Evolutionary conservation across 805 yeast species (phyloP), one percentile per base, ranked within the genome.

Genomic region (Metschnikowia colocasiae): DNA sequence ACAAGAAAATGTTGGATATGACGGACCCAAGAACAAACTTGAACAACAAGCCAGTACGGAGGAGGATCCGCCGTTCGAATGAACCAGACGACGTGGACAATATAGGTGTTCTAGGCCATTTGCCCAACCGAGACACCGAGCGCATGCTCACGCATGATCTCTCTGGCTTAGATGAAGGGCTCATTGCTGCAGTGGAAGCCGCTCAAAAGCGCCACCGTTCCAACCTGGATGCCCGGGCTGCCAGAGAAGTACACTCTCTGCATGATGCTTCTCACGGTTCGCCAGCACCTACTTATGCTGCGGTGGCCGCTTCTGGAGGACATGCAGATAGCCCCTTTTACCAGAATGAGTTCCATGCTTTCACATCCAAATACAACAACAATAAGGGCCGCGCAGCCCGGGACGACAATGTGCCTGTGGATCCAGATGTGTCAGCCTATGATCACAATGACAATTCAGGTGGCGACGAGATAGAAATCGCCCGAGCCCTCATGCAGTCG

Each of bases 401-500:
- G 10, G 40, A 49, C 22, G 61, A 62, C 22, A 64, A 67, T 32
- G 72, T 76, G 4, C 80, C 82, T 0, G 83, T 79, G 6, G 85
- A 81, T 58, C 83, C 85, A 1, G 81, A 77, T 46, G 83, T 80
- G 4, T 35, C 38, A 22, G 80, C 73, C 0, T 79, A 74, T 52
- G 58, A 57, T 33, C 58, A 57, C 37, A 45, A 25, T 15, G 58
- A 51, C 25, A 47, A 53, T 18, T 35, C 54, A 1, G 67, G 71
- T 6, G 80, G 78, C 5, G 80, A 76, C 41, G 85, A 80, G 53
- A 78, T 81, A 32, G 85, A 80, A 40, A 82, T 82, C 54, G 87
- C 87, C 1, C 67, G 84, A 36, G 87, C 85, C 0, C 65, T 82
- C 55, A 80, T 82, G 41, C 84, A 80, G 50, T 83, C 85, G 0